Percentiles rank a stretch among this genome's conserved stretches.
These are phyloP conservation scores for Neophaeococcomyces aloes DNA, from an alignment of 2,329 filamentous ascomycete genomes.

Conservation along the genomic window DNA sequence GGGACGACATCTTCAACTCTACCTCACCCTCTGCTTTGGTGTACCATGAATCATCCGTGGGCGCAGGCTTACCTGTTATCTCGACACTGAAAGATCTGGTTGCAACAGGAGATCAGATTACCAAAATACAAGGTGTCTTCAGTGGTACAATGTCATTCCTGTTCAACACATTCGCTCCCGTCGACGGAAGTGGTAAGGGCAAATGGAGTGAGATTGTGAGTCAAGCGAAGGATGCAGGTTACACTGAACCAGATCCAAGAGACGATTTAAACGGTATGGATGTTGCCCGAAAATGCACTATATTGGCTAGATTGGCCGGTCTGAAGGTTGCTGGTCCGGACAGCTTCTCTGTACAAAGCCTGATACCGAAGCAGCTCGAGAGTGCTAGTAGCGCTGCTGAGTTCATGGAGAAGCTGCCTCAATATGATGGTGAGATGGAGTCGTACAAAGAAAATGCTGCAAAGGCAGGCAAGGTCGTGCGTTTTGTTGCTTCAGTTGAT, in stretches of 20 bases:
- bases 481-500: conserved; percentile 91
- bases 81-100: conserved; percentile 91
- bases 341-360: conserved; percentile 82
- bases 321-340: conserved; percentile 72
- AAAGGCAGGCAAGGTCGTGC: conserved; percentile 78
- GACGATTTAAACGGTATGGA: conserved; percentile 82
- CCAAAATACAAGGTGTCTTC: conserved; percentile 91
- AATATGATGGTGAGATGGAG: conserved; percentile 86
- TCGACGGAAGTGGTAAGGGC: conserved; percentile 56
- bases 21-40: conserved; percentile 61
- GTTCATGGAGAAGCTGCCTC: conserved; percentile 69
- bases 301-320: conserved; percentile 76
- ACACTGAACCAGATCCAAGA: conserved; percentile 78
- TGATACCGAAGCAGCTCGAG: conserved; percentile 83
- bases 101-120: conserved; percentile 83
- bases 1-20: conserved; percentile 74
- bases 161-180: conserved; percentile 92
- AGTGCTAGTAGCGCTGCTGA: conserved; percentile 66
- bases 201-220: conserved; percentile 86
- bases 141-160: conserved; percentile 96
- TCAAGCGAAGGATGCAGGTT: conserved; percentile 85
- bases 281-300: conserved; percentile 92
- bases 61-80: conserved; percentile 84
- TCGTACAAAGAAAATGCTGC: conserved; percentile 74
- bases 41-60: conserved; percentile 92